phyloP scores from a whole-genome alignment of 306 rosid genomes.

The Astragalus glycyphyllos region DNA sequence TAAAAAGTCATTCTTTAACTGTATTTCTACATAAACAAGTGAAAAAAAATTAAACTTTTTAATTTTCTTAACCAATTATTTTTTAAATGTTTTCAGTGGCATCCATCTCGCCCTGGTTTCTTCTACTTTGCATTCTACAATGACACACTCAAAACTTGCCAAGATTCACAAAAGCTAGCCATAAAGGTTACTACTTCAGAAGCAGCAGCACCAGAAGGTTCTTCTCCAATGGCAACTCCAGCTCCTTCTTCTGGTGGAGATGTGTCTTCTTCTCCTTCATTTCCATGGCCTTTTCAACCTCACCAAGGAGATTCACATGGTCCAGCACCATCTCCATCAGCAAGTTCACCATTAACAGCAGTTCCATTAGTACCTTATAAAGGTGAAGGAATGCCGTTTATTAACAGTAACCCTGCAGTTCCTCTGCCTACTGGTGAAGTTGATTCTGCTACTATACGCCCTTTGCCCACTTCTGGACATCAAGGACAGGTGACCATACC shows the following conservation, averaged over 20 bases:
- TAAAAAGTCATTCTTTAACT: constrained; percentile 28
- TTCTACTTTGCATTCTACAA: constrained; percentile 88
- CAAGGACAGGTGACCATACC: constrained; percentile 57
- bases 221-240: constrained; percentile 63
- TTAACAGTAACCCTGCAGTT: constrained; percentile 96
- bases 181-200: constrained; percentile 55
- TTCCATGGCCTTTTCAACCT: constrained; percentile 89
- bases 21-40: constrained; percentile 19
- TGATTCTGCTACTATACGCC: constrained; percentile 91
- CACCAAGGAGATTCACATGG: constrained; percentile 59
- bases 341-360: constrained; percentile 50
- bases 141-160: constrained; percentile 62
- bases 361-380: constrained; percentile 66
- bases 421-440: constrained; percentile 97
- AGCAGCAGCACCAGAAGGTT: constrained; percentile 39
- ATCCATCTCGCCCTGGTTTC: constrained; percentile 86
- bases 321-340: constrained; percentile 58
- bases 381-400: constrained; percentile 72
- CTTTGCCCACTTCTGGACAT: constrained; percentile 69
- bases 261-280: constrained; percentile 62
- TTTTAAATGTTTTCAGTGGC: constrained; percentile 65
- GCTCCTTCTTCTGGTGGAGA: constrained; percentile 65
- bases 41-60: neutral
- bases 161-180: constrained; percentile 74
- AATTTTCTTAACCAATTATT: constrained; percentile 35